phyloP scores from a whole-genome alignment of 352 stramenopile genomes.

The Pythium rishiriense region DNA sequence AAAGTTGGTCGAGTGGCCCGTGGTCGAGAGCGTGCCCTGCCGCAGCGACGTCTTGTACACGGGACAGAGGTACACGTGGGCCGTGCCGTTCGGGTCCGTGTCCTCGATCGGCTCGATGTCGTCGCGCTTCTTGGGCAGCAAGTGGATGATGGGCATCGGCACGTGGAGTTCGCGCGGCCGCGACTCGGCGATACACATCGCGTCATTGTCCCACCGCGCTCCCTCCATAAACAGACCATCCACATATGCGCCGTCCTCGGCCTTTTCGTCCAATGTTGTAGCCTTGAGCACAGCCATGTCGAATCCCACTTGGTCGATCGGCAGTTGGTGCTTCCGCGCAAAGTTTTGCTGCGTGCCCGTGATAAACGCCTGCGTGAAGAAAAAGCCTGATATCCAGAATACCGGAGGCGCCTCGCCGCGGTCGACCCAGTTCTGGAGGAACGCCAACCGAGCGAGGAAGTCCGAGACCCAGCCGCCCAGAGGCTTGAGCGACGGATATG shows the following conservation, averaged over 20 bases:
- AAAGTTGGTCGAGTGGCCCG: constrained; percentile 95
- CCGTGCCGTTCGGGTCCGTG: constrained; percentile 86
- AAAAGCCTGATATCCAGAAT: constrained; percentile 95
- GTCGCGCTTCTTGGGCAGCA: constrained; percentile 76
- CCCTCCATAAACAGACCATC: constrained; percentile 92
- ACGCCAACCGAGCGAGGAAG: constrained; percentile 81
- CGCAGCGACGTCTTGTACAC: constrained; percentile 93
- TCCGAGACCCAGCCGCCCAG: constrained; percentile 92
- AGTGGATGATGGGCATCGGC: constrained; percentile 81
- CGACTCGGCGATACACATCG: constrained; percentile 81
- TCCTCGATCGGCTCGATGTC: constrained; percentile 90
- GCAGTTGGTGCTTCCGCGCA: constrained; percentile 88
- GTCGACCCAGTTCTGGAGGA: constrained; percentile 85
- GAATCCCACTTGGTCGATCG: constrained; percentile 90
- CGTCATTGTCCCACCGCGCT: constrained; percentile 74
- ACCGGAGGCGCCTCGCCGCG: constrained; percentile 70
- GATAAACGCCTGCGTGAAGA: constrained; percentile 95
- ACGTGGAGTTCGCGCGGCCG: constrained; percentile 86
- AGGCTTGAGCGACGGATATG: constrained; percentile 92
- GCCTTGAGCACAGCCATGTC: constrained; percentile 85
- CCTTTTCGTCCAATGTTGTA: constrained; percentile 43
- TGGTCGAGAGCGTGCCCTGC: constrained; percentile 91
- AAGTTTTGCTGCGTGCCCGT: constrained; percentile 94
- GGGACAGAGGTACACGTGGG: constrained; percentile 90
- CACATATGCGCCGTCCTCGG: constrained; percentile 88